These are phyloP conservation scores for Eimeria falciformis DNA, from an alignment of 169 alveolate species.

Conservation along the genomic window DNA sequence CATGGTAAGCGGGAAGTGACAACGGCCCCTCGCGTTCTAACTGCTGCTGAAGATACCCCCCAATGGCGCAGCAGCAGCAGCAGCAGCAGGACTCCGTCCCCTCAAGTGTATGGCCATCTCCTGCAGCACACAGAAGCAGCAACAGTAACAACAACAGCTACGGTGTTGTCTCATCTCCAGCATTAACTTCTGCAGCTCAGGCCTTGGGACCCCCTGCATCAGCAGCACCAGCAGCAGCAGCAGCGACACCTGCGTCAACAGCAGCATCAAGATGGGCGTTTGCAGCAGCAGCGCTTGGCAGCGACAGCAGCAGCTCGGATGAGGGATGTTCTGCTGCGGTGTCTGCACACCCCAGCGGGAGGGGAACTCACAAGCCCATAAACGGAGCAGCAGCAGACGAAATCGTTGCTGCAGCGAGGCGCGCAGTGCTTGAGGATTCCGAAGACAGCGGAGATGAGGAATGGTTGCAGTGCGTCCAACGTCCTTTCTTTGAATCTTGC, in stretches of 20 bases:
- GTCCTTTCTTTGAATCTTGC: neutral
- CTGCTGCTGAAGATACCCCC: neutral
- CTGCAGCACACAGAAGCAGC: conserved; percentile 23
- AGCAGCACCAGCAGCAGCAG: conserved; percentile 15
- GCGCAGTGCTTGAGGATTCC: neutral
- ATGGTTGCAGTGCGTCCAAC: conserved; percentile 25
- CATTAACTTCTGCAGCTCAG: neutral
- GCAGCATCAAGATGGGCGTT: neutral
- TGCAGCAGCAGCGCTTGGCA: conserved; percentile 6
- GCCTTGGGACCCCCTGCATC: neutral
- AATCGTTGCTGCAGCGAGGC: neutral
- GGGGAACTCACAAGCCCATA: neutral
- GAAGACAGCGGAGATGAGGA: conserved; percentile 55
- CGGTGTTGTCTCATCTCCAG: neutral
- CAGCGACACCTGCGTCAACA: conserved; percentile 5
- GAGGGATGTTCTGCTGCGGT: neutral
- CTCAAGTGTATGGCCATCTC: neutral
- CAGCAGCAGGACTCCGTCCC: conserved; percentile 30
- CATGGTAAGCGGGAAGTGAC: no score
- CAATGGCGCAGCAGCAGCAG: conserved; percentile 58
- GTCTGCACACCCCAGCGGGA: neutral
- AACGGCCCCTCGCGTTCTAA: neutral
- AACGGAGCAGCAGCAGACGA: neutral
- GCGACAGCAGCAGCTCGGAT: conserved; percentile 45
- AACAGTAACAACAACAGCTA: conserved; percentile 18